Percentiles rank a stretch among this genome's conserved stretches.
Conservation (phyloP, 1,284 basidiomycete species). For the Cryptococcus floricola region DNA sequence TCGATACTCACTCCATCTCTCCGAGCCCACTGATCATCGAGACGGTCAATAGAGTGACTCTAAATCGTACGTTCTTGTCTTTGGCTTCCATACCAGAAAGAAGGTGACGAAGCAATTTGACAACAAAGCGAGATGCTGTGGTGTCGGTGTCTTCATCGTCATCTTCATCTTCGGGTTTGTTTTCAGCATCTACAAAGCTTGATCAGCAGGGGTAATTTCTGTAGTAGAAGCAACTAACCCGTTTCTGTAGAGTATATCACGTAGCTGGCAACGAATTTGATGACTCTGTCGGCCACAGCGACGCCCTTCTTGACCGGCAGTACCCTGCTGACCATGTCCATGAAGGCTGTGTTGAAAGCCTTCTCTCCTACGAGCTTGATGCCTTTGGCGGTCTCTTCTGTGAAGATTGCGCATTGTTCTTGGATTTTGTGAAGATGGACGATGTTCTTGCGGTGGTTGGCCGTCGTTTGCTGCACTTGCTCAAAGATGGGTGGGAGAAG, state of each 20-base stretch:
- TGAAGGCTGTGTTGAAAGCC: slow-evolving; percentile 69
- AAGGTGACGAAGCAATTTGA: slow-evolving; percentile 70
- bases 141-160: slow-evolving; percentile 69
- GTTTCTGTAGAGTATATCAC: slow-evolving; percentile 73
- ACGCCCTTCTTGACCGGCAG: slow-evolving; percentile 81
- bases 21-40: slow-evolving; percentile 75
- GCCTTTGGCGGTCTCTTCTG: slow-evolving; percentile 53
- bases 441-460: slow-evolving; percentile 89
- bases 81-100: slow-evolving; percentile 81
- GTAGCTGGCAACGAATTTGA: slow-evolving; percentile 83
- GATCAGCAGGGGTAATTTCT: background rate
- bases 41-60: slow-evolving; percentile 72
- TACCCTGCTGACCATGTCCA: slow-evolving; percentile 67
- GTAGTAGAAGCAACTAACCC: slow-evolving; percentile 53
- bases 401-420: slow-evolving; percentile 59
- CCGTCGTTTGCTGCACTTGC: slow-evolving; percentile 74
- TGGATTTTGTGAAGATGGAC: slow-evolving; percentile 83
- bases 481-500: slow-evolving; percentile 64
- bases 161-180: slow-evolving; percentile 51
- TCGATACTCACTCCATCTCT: slow-evolving; percentile 69
- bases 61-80: slow-evolving; percentile 80
- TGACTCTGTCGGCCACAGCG: slow-evolving; percentile 68
- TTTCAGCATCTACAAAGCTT: slow-evolving; percentile 16
- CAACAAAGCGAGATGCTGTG: slow-evolving; percentile 67
- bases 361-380: slow-evolving; percentile 72